Percentiles rank a stretch among this genome's conserved stretches.
Evolutionary conservation across 768 basidiomycete species (phyloP).

Genomic region (Xerocomus potaroensis): DNA sequence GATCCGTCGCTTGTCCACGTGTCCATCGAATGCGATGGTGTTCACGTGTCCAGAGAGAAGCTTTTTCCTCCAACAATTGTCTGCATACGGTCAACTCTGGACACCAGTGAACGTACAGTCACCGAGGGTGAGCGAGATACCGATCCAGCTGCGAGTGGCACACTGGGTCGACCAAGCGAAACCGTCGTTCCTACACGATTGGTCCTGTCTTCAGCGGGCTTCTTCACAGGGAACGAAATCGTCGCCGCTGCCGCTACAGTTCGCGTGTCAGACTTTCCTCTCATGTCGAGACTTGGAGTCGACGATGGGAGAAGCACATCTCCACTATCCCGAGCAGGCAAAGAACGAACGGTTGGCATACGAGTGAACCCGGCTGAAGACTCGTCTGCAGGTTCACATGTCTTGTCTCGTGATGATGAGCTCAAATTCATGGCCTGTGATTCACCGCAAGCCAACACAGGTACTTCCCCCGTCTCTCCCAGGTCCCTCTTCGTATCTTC

Average conservation of each 20-base stretch:
- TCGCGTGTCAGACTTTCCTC: neutral
- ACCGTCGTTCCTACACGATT: neutral
- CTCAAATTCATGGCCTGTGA: neutral
- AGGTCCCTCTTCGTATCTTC: neutral
- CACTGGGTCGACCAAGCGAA: neutral
- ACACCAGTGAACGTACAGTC: neutral
- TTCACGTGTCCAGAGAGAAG: neutral
- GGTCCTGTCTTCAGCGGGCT: slow-evolving; percentile 1
- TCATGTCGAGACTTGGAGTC: neutral
- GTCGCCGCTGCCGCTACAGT: slow-evolving; percentile 3
- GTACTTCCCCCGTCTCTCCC: no score
- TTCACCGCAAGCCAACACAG: no score
- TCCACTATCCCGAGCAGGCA: neutral
- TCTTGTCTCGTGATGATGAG: neutral
- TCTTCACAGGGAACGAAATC: slow-evolving; percentile 21
- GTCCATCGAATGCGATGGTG: neutral
- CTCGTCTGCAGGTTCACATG: neutral
- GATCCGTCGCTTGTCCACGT: neutral
- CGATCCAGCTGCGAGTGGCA: neutral
- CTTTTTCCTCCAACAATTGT: neutral
- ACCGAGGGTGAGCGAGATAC: slow-evolving; percentile 5
- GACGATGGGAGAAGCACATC: neutral
- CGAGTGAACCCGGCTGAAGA: neutral
- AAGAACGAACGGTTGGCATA: neutral
- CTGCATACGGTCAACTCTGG: neutral